Base-by-base conservation (phyloP, 108 stramenopile genomes). In the Skeletonema marinoi region DNA sequence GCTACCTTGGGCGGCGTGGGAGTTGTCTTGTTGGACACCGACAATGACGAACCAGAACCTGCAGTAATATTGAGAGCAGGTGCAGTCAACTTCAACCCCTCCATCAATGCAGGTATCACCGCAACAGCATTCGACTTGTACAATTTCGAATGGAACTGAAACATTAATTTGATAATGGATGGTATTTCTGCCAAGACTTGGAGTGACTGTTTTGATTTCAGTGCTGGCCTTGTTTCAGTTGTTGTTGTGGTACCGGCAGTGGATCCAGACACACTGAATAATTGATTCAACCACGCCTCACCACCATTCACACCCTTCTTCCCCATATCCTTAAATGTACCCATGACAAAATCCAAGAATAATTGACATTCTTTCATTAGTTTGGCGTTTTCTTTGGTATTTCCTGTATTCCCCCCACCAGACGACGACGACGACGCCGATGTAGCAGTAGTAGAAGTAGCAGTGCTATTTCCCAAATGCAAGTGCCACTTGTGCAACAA, bases 21-120 rank as follows among this genome's bases (percentile, higher is more conserved):
- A 10, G 6, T 16, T 16, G 44, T 4, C 4, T n/a, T 46, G 44
- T 25, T 56, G 25, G 10, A 10, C 54, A 29, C 21, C 19, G 25
- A 25, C 2, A 25, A 1, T 3, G 54, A 9, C 7, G 25, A 9
- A 21, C 25, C 54, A 50, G 44, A n/a, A n/a, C n/a, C n/a, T n/a
- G 48, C 16, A 10, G 17, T 8, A 21, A 9, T 21, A n/a, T 16
- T 4, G 25, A 56, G 25, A 56, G 21, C 2, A 10, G 54, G 54
- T 25, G 54, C 54, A 25, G 54, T n/a, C 54, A 56, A 56, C 54
- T 56, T 56, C 21, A 56, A 56, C 6, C 54, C 54, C 54, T 56
- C 54, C 54, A 56, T 56, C 21, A 56, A 56, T 29, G 54, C 54
- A 21, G 54, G 54, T 25, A 56, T 25, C 8, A 56, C 54, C 21